Evolutionary conservation across 306 rosid species (phyloP), one percentile per base, ranked within the genome.

Genomic region (Geum urbanum): DNA sequence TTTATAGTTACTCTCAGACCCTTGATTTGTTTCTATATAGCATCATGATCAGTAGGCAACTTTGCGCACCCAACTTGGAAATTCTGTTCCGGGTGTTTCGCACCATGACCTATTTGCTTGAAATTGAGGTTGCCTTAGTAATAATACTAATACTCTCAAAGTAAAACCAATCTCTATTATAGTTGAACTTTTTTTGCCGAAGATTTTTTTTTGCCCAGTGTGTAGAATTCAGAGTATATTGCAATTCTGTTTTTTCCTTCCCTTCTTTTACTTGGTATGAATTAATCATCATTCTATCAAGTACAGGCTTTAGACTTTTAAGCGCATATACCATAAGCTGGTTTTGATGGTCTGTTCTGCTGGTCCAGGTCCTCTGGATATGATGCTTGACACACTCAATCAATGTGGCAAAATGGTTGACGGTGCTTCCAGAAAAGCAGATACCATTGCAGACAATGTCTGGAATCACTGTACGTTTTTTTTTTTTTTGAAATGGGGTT

Each of bases 371-470:
- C 70, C 88, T 22, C 68, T 59, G 71, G 80, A 76, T 50, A 72
- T 63, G 44, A 27, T 87, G 59, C 24, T 62, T 52, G 82, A 70
- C 22, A 73, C 79, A 10, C 41, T 89, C 13, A 67, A 77, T 39
- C 81, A 72, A 0, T 92, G 87, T 45, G 67, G 85, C 50, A 87
- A 77, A 84, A 81, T 24, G 63, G 83, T 89, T 73, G 92, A 76
- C 69, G 78, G 52, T 54, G 89, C 78, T 70, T 76, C 88, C 8
- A 87, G 24, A 84, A 82, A 81, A 66, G 98, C 86, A 48, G 96
- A 80, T 80, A 56, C 5, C 70, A 79, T 80, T 77, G 89, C 83
- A 6, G 89, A 71, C 68, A 80, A 51, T 55, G 47, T 89, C 19
- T 81, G 91, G 95, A 80, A 89, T 74, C 98, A 92, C 78, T 27